These are phyloP conservation scores for Curvularia eragrostidis DNA, from an alignment of 2,329 filamentous ascomycete species.

Conservation along the genomic window DNA sequence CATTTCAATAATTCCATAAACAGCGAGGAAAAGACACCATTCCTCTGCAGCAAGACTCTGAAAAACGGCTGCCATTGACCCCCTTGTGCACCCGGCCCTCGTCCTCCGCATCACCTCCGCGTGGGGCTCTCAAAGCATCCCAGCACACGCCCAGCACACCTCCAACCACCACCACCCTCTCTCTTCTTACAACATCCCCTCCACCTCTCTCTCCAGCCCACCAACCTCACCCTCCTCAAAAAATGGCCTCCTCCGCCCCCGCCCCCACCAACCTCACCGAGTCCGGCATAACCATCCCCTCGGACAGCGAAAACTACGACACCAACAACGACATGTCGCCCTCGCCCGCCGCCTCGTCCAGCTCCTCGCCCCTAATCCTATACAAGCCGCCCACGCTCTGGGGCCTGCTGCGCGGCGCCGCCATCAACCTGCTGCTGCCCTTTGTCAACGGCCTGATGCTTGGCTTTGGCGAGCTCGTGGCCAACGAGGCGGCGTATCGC, in stretches of 20 bases:
- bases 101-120: conserved; percentile 22
- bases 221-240: conserved; percentile 5
- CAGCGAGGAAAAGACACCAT: not conserved
- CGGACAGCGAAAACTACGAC: conserved; percentile 84
- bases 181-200: too few species aligned
- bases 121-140: conserved; percentile 11
- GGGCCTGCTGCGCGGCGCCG: conserved; percentile 83
- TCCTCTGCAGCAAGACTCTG: too few species aligned
- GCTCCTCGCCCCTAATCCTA: conserved; percentile 74
- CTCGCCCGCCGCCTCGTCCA: conserved; percentile 67
- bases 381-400: conserved; percentile 90
- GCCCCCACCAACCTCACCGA: conserved; percentile 65
- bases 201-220: not conserved
- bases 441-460: conserved; percentile 99
- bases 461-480: conserved; percentile 95
- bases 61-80: not conserved
- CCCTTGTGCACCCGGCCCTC: not conserved
- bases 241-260: conserved; percentile 26
- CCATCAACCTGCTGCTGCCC: conserved; percentile 93
- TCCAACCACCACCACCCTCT: not conserved
- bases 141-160: conserved; percentile 8
- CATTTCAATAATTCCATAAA: not conserved
- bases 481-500: conserved; percentile 91
- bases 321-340: conserved; percentile 66
- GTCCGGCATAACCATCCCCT: conserved; percentile 78